These are phyloP conservation scores for Termitomyces sp. DNA, from an alignment of 1,284 basidiomycete genomes.

Conservation along the genomic window DNA sequence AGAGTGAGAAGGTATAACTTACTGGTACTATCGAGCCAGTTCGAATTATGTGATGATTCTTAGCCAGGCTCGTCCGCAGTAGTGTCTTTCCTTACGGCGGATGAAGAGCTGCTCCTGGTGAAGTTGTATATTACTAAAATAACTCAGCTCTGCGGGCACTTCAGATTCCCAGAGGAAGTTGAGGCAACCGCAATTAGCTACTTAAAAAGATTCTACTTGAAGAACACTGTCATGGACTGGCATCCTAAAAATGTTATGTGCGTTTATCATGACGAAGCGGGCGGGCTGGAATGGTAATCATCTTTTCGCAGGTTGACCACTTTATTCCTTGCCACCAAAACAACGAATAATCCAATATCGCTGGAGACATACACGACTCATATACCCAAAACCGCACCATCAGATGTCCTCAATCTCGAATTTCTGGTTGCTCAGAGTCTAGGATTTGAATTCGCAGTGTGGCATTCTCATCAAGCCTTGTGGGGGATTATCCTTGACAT, in stretches of 20 bases:
- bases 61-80: slow-evolving; percentile 65
- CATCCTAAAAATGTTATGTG: slow-evolving; percentile 98
- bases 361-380: slow-evolving; percentile 78
- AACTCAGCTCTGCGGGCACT: slow-evolving; percentile 78
- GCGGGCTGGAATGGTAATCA: not conserved
- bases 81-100: slow-evolving; percentile 70
- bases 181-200: slow-evolving; percentile 91
- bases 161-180: slow-evolving; percentile 87
- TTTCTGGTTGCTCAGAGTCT: slow-evolving; percentile 94
- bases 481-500: slow-evolving; percentile 91
- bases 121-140: slow-evolving; percentile 88
- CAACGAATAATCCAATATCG: slow-evolving; percentile 89
- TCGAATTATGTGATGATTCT: slow-evolving; percentile 10
- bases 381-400: slow-evolving; percentile 74
- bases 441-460: slow-evolving; percentile 88
- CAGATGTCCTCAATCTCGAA: slow-evolving; percentile 88
- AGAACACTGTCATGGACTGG: slow-evolving; percentile 99
- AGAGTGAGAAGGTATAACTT: slow-evolving; percentile 68
- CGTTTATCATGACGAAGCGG: slow-evolving; percentile 23
- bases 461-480: slow-evolving; percentile 85
- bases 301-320: slow-evolving; percentile 75
- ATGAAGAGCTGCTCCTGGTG: slow-evolving; percentile 87
- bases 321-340: slow-evolving; percentile 94
- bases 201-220: slow-evolving; percentile 95
- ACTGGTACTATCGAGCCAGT: slow-evolving; percentile 2